Base-by-base conservation (phyloP, 345 rosid species). In the Rhodomyrtus tomentosa region DNA sequence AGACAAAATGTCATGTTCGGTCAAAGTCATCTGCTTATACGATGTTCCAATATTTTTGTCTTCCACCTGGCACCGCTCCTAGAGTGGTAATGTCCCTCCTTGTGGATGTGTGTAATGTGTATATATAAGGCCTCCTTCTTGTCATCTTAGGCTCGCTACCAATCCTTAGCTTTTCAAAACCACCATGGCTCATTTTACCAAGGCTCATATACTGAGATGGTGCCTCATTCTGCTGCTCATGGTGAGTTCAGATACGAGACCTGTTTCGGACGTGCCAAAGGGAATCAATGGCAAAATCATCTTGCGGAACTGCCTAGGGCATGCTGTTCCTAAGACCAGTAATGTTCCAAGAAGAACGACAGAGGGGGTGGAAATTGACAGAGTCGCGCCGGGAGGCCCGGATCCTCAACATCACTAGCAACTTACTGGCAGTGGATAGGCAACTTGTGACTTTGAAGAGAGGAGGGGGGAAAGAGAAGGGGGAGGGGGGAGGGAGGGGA, bases 351-450 rank as follows among this genome's bases (percentile, higher is more conserved):
- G 92, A 84, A 87, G 87, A 38, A 82, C 42, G 86, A 82, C 83
- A 87, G 74, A 80, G 76, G 87, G n/a, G 10, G 76, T 12, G 10
- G 83, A n/a, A 11, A 15, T 85, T 10, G 51, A 85, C 1, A 87
- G 92, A 81, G 9, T 84, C 20, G 79, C 92, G 1, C 92, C 92
- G 0, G 92, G 91, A 53, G 94, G 94, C 27, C 94, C 94, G 11
- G 92, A 92, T 86, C 84, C 92, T 50, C 62, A 83, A 11, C 93
- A 92, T 85, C 91, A 92, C 79, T 82, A 86, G 55, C 56, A 14
- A 49, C 5, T 38, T 8, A 4, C 13, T 36, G 76, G 76, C 45
- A 36, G 36, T 36, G 20, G 40, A 29, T 62, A 15, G 36, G 11
- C 22, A 29, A 7, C 42, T 62, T 29, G 22, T 62, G 42, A 62